phyloP scores from a whole-genome alignment of 2,329 filamentous ascomycete species.

The Aphanoascus verrucosus region DNA sequence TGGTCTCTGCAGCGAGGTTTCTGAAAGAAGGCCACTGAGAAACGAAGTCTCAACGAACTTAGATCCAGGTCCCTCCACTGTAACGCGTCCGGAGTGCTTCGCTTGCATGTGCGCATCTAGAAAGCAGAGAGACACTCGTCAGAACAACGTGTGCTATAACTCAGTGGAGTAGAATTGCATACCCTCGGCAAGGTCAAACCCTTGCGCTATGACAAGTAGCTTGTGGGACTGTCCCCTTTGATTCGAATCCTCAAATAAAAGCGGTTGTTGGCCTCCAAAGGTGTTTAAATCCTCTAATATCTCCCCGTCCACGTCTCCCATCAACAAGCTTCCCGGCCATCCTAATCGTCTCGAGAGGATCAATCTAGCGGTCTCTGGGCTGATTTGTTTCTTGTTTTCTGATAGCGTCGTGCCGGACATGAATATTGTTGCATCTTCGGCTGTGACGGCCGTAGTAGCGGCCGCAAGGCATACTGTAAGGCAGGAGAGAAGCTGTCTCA shows the following conservation, averaged over 20 bases:
- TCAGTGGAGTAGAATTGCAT: conserved; percentile 20
- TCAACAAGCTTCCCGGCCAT: conserved; percentile 39
- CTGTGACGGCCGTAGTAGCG: conserved; percentile 10
- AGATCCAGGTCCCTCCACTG: background rate
- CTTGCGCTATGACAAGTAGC: conserved; percentile 39
- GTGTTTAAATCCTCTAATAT: conserved; percentile 49
- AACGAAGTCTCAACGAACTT: conserved; percentile 1
- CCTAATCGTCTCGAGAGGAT: conserved; percentile 40
- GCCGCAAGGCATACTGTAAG: conserved; percentile 12
- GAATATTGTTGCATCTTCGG: conserved; percentile 26
- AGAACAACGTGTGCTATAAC: background rate
- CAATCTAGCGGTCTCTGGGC: conserved; percentile 26
- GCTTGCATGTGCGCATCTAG: background rate
- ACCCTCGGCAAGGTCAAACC: conserved; percentile 52
- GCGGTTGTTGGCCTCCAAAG: conserved; percentile 45
- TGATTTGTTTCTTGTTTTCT: conserved; percentile 4
- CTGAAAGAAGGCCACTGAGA: conserved; percentile 4
- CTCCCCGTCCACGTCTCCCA: conserved; percentile 33
- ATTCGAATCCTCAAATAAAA: conserved; percentile 40
- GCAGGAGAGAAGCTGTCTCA: conserved; percentile 15
- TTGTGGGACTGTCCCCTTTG: conserved; percentile 19
- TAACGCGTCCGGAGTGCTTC: background rate
- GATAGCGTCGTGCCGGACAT: conserved; percentile 20
- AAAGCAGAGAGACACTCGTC: background rate
- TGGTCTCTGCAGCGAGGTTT: background rate